Evolutionary conservation across 495 filamentous ascomycete species (phyloP).

Genomic region (Penicillium coprophilum): DNA sequence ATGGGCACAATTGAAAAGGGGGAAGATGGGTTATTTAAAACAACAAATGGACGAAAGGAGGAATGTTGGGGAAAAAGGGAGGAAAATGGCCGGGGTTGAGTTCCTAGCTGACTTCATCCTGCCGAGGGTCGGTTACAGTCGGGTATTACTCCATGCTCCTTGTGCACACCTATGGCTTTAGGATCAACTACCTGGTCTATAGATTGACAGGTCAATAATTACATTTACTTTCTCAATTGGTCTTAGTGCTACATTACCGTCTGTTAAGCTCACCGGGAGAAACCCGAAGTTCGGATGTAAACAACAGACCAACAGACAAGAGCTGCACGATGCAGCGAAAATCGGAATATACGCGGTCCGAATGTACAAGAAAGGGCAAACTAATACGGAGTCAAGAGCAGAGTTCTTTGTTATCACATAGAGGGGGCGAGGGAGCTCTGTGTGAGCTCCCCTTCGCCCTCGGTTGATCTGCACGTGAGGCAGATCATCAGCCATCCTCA

Average conservation of each 20-base stretch:
- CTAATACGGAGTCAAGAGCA: background rate
- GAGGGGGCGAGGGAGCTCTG: background rate
- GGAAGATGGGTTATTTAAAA: background rate
- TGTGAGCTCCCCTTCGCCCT: background rate
- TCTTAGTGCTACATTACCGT: background rate
- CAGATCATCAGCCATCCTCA: constrained; percentile 2
- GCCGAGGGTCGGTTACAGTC: constrained; percentile 36
- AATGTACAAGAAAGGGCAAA: background rate
- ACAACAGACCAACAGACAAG: background rate
- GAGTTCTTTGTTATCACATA: background rate
- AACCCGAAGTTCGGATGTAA: constrained; percentile 7
- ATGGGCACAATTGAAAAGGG: background rate
- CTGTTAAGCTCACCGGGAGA: background rate
- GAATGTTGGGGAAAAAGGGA: constrained; percentile 15
- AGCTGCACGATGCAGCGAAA: constrained; percentile 1
- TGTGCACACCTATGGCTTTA: background rate
- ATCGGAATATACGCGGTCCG: constrained; percentile 1
- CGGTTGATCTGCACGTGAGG: constrained; percentile 10
- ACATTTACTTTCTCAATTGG: background rate
- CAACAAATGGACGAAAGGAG: background rate
- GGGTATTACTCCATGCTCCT: constrained; percentile 13
- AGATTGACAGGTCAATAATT: background rate
- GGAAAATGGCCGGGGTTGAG: constrained; percentile 15
- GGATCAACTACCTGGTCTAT: background rate
- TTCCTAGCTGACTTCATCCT: constrained; percentile 29